A percentile compares a stretch with the other conserved stretches of the same genome.
phyloP scores from a whole-genome alignment of 108 stramenopile species.

The Pseudonitzschia delicatissima region DNA sequence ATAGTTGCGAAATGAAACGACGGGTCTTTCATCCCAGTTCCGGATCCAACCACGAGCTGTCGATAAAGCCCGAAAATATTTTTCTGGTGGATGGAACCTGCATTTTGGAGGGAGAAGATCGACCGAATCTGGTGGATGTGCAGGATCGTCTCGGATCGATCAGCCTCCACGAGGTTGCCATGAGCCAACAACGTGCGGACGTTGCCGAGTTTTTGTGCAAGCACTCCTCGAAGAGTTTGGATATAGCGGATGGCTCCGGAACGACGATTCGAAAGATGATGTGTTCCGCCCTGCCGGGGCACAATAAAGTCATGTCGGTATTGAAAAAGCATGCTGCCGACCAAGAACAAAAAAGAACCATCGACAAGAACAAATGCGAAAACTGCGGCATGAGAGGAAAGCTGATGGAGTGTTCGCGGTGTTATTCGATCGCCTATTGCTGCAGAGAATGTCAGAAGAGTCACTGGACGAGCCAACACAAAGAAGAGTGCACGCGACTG shows the following conservation, averaged over 20 bases:
- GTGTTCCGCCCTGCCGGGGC: neutral
- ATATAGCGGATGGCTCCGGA: constrained; percentile 8
- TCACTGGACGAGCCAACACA: constrained; percentile 26
- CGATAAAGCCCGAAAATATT: constrained; percentile 40
- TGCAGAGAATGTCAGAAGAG: constrained; percentile 18
- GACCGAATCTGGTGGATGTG: constrained; percentile 19
- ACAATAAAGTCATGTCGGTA: neutral
- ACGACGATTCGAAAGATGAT: neutral
- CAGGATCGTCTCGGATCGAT: constrained; percentile 29
- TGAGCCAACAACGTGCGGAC: constrained; percentile 28
- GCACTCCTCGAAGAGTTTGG: constrained; percentile 12
- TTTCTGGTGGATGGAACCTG: neutral
- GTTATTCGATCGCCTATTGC: constrained; percentile 19
- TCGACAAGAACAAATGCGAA: neutral
- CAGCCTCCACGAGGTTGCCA: constrained; percentile 32
- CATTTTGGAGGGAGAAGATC: neutral
- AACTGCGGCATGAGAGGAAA: neutral
- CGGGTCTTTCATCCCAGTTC: constrained; percentile 13
- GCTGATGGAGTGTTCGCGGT: constrained; percentile 16
- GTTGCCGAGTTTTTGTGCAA: constrained; percentile 39
- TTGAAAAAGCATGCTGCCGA: neutral
- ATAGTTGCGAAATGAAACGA: constrained; percentile 29
- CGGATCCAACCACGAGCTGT: constrained; percentile 22
- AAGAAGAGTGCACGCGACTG: constrained; percentile 10
- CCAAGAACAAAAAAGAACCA: too few species aligned